Evolutionary conservation across 495 filamentous ascomycete species (phyloP).

Genomic region (Articulospora tetracladia): DNA sequence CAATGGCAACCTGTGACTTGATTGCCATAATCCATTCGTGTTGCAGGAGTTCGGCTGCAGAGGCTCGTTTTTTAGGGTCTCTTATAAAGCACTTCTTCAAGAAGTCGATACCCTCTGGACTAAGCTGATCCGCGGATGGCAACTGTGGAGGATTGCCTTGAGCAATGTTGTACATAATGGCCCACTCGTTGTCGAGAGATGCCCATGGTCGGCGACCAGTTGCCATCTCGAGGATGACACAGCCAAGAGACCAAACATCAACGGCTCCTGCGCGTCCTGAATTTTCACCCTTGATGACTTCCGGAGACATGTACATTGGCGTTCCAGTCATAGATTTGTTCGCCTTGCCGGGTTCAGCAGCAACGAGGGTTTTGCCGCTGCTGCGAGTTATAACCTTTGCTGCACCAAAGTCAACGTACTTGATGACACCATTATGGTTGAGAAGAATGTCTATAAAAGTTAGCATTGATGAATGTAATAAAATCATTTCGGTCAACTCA

Average conservation of each 20-base stretch:
- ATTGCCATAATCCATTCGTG: slow-evolving; percentile 89
- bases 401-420: slow-evolving; percentile 97
- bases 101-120: slow-evolving; percentile 81
- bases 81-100: slow-evolving; percentile 81
- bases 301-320: slow-evolving; percentile 99
- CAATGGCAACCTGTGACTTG: slow-evolving; percentile 46
- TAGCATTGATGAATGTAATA: slow-evolving; percentile 9
- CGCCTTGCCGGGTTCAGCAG: slow-evolving; percentile 58
- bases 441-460: slow-evolving; percentile 75
- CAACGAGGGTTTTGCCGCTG: slow-evolving; percentile 73
- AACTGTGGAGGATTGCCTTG: slow-evolving; percentile 89
- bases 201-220: slow-evolving; percentile 95
- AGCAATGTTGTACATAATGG: slow-evolving; percentile 99
- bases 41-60: slow-evolving; percentile 85
- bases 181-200: slow-evolving; percentile 98
- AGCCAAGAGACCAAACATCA: slow-evolving; percentile 96
- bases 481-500: slow-evolving; percentile 36
- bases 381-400: slow-evolving; percentile 96
- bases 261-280: slow-evolving; percentile 77
- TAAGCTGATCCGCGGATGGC: slow-evolving; percentile 78
- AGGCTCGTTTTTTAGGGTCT: slow-evolving; percentile 74
- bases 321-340: slow-evolving; percentile 96
- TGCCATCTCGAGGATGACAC: slow-evolving; percentile 96
- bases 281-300: slow-evolving; percentile 88
- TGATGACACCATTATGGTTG: slow-evolving; percentile 96